These are phyloP conservation scores for Sclerotinia trifoliorum DNA, from an alignment of 2,329 filamentous ascomycete genomes.

Conservation along the genomic window DNA sequence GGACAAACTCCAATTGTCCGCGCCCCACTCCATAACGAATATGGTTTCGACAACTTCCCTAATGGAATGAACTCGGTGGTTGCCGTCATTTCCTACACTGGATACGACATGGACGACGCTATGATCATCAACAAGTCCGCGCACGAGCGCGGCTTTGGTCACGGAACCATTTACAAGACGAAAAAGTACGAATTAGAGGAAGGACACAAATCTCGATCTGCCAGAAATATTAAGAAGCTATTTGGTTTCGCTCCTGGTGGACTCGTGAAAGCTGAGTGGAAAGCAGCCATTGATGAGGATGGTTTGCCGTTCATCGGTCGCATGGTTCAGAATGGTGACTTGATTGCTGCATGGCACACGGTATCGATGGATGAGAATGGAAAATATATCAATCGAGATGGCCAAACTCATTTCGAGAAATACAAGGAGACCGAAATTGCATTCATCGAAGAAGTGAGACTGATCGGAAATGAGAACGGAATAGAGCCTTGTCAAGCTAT, in stretches of 20 bases:
- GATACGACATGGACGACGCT: constrained; percentile 99
- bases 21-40: constrained; percentile 89
- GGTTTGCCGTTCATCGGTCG: constrained; percentile 81
- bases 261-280: constrained; percentile 67
- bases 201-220: constrained; percentile 62
- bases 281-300: constrained; percentile 77
- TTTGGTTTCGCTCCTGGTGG: constrained; percentile 87
- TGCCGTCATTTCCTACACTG: constrained; percentile 96
- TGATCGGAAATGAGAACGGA: constrained; percentile 83
- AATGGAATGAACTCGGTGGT: constrained; percentile 95
- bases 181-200: constrained; percentile 88
- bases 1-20: constrained; percentile 94
- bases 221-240: constrained; percentile 71
- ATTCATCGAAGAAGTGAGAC: constrained; percentile 87
- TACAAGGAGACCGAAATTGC: constrained; percentile 91
- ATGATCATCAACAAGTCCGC: constrained; percentile 99
- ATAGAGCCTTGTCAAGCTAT: constrained; percentile 82
- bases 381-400: constrained; percentile 80
- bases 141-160: constrained; percentile 91
- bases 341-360: constrained; percentile 85
- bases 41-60: constrained; percentile 96
- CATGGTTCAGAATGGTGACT: constrained; percentile 74
- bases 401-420: constrained; percentile 81
- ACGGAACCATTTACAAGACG: constrained; percentile 97
- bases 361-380: constrained; percentile 78